Conservation (phyloP, 2,329 filamentous ascomycete genomes). For the Nigrospora osmanthi region DNA sequence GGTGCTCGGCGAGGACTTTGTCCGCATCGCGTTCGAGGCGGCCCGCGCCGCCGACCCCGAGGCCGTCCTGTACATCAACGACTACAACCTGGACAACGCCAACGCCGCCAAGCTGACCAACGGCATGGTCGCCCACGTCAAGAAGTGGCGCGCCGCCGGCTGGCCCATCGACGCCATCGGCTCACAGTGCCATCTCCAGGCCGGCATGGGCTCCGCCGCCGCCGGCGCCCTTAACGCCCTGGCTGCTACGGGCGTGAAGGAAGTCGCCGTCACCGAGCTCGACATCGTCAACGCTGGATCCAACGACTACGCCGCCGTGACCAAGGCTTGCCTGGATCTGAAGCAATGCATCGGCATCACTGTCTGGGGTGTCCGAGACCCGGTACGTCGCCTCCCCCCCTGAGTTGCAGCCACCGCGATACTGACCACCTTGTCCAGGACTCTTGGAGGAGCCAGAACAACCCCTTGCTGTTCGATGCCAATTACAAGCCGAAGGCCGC, state of each 20-base stretch:
- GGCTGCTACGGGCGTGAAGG: conserved; percentile 33
- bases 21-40: conserved; percentile 61
- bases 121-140: conserved; percentile 47
- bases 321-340: conserved; percentile 49
- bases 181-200: conserved; percentile 40
- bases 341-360: conserved; percentile 58
- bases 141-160: conserved; percentile 54
- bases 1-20: conserved; percentile 62
- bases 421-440: conserved; percentile 22
- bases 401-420: neutral
- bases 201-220: conserved; percentile 29
- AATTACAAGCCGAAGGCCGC: conserved; percentile 43
- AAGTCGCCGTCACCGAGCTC: conserved; percentile 53
- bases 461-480: conserved; percentile 45
- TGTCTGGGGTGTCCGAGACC: conserved; percentile 48
- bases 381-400: conserved; percentile 21
- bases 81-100: conserved; percentile 59
- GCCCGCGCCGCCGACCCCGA: conserved; percentile 58
- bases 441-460: conserved; percentile 41
- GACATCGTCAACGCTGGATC: conserved; percentile 53
- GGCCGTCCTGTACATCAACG: conserved; percentile 70
- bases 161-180: conserved; percentile 54
- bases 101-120: conserved; percentile 46
- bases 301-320: conserved; percentile 50
- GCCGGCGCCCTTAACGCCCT: conserved; percentile 36